Evolutionary conservation across 768 basidiomycete species (phyloP).

Genomic region (Suillus occidentalis): DNA sequence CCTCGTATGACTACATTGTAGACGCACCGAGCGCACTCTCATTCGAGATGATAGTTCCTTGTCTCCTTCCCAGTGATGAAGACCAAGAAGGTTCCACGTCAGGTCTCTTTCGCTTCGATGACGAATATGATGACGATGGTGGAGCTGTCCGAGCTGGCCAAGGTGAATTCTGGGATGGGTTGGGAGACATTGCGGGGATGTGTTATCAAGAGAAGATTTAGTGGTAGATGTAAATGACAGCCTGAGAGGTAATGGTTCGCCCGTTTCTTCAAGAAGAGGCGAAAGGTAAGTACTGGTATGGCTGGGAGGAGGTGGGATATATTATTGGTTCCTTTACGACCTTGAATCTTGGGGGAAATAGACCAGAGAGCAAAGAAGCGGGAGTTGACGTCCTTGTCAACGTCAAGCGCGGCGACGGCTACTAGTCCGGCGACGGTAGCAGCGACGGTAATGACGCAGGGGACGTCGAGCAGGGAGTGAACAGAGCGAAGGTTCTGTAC

Average conservation of each 20-base stretch:
- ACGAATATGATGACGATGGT: constrained; percentile 28
- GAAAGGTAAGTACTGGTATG: constrained; percentile 15
- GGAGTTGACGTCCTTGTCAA: constrained; percentile 16
- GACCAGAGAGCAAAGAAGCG: constrained; percentile 32
- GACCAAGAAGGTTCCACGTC: constrained; percentile 25
- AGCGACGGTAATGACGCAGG: constrained; percentile 25
- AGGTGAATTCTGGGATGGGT: constrained; percentile 34
- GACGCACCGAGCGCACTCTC: constrained; percentile 26
- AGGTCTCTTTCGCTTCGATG: constrained; percentile 36
- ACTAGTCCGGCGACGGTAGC: constrained; percentile 20
- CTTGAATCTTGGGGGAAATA: constrained; percentile 12
- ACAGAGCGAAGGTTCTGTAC: constrained; percentile 29
- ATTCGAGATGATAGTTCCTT: constrained; percentile 28
- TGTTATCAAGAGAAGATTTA: constrained; percentile 22
- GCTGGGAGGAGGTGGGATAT: constrained; percentile 21
- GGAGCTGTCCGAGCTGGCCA: constrained; percentile 47
- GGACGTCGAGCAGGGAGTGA: constrained; percentile 29
- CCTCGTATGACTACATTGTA: constrained; percentile 9
- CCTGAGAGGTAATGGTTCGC: constrained; percentile 21
- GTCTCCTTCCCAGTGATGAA: constrained; percentile 19
- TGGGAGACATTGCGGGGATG: constrained; percentile 35
- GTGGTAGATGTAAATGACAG: constrained; percentile 18
- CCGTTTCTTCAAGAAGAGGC: constrained; percentile 10
- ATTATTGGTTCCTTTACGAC: constrained; percentile 23
- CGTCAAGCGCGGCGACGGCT: constrained; percentile 26